Base-by-base conservation (phyloP, 2,329 filamentous ascomycete genomes). In the Hymenoscyphus occultus region DNA sequence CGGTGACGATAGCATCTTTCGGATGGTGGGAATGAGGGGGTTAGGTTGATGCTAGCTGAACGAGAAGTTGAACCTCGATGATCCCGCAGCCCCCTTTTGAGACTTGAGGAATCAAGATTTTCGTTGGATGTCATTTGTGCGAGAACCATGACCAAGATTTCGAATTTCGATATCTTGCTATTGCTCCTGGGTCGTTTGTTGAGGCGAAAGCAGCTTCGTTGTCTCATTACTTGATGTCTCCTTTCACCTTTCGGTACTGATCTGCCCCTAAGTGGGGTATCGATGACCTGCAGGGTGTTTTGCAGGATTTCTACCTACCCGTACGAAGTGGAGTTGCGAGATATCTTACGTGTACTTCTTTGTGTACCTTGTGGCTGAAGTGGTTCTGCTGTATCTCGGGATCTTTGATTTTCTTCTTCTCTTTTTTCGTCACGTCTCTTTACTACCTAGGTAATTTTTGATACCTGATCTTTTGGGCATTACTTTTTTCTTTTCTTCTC, bases 1-100 rank as follows among this genome's bases (percentile, higher is more conserved):
- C 86, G 76, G 32, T 87, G 86, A 59, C 78, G 78, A 2, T 81
- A 81, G 61, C 85, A 85, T 1, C 77, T 78, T 61, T 89, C 19
- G n/a, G 14, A 19, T 10, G 45, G 45, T 51, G 45, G n/a, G 45
- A 19, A 22, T 22, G 9, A 13, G 19, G n/a, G 45, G n/a, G n/a
- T n/a, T 51, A 10, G 1, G 1, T 22, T 9, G 45, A 10, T 45
- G 16, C 16, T 45, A 45, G 42, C 42, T 45, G 42, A 45, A 45
- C 42, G 16, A 45, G 42, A 45, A 45, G n/a, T n/a, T 19, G 5
- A n/a, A 45, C n/a, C 42, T n/a, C 7, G 42, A 45, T 45, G 16
- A 9, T n/a, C 42, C 42, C 42, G 35, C 42, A n/a, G 16, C n/a
- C 16, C 16, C n/a, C 19, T 19, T 16, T n/a, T 6, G 42, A 2